Evolutionary conservation across 2,329 filamentous ascomycete species (phyloP).

Genomic region (Cyclaneusma minus): DNA sequence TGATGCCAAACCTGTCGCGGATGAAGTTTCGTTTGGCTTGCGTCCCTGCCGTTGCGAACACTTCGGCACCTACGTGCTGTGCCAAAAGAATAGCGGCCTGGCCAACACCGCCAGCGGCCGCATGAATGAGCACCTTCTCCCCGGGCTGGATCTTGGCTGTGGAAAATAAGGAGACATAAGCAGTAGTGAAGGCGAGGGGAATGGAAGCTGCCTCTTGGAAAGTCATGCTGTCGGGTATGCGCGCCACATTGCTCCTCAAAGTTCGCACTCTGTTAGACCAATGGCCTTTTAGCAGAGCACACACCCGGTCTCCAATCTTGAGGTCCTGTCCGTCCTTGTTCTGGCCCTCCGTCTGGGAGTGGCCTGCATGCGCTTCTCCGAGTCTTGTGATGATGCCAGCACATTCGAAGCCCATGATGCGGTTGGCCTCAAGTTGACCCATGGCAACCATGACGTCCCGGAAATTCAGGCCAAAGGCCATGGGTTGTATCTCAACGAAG

Average conservation of each 20-base stretch:
- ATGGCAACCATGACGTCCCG: not conserved
- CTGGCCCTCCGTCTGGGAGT: not conserved
- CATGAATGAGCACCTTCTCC: slow-evolving; percentile 8
- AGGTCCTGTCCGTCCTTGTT: too few species aligned
- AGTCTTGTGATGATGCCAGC: slow-evolving; percentile 1
- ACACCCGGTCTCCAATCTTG: not conserved
- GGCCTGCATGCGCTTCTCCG: too few species aligned
- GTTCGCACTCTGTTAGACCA: not conserved
- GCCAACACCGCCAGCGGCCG: slow-evolving; percentile 7
- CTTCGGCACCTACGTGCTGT: slow-evolving; percentile 14
- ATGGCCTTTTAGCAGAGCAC: not conserved
- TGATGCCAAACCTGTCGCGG: slow-evolving; percentile 19
- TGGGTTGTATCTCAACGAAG: not conserved
- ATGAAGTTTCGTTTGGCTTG: slow-evolving; percentile 23
- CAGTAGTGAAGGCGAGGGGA: slow-evolving; percentile 25
- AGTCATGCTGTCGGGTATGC: slow-evolving; percentile 22
- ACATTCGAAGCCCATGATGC: not conserved
- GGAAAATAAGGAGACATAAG: slow-evolving; percentile 26
- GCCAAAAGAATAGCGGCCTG: slow-evolving; percentile 7
- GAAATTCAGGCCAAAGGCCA: not conserved
- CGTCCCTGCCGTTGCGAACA: slow-evolving; percentile 26
- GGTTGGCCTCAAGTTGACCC: not conserved
- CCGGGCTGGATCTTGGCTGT: slow-evolving; percentile 3
- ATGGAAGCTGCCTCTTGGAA: slow-evolving; percentile 24
- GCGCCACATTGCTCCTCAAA: not conserved